Evolutionary conservation across 345 rosid species (phyloP).

Genomic region (Viola odorata): DNA sequence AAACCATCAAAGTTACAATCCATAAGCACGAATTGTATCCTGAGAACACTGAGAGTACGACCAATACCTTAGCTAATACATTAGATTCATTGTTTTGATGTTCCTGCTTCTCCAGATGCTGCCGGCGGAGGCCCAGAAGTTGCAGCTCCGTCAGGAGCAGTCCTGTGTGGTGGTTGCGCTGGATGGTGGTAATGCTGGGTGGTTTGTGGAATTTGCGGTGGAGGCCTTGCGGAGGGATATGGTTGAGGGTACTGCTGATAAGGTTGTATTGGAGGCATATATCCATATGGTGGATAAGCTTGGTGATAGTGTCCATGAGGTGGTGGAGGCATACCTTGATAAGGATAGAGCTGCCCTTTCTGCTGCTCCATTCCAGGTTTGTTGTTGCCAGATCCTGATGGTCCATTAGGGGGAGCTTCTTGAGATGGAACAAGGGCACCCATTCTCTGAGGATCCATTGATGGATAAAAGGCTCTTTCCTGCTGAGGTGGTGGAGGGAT

Average conservation of each 20-base stretch:
- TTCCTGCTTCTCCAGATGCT: conserved; percentile 1
- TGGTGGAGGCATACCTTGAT: conserved; percentile 36
- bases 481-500: conserved; percentile 67
- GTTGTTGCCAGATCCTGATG: conserved; percentile 36
- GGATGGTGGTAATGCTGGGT: conserved; percentile 39
- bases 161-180: conserved; percentile 24
- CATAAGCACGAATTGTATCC: too few species aligned
- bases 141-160: conserved; percentile 24
- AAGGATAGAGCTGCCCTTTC: conserved; percentile 50
- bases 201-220: conserved; percentile 33
- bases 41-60: too few species aligned
- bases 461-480: conserved; percentile 76
- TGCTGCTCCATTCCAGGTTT: conserved; percentile 41
- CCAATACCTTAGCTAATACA: background rate
- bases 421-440: conserved; percentile 74
- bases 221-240: conserved; percentile 38
- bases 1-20: too few species aligned
- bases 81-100: conserved; percentile 2
- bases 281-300: conserved; percentile 55
- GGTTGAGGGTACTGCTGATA: conserved; percentile 61
- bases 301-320: conserved; percentile 45
- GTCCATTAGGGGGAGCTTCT: conserved; percentile 48
- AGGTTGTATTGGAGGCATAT: conserved; percentile 49
- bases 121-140: conserved; percentile 8
- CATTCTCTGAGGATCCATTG: conserved; percentile 99